Base-by-base conservation (phyloP, 495 filamentous ascomycete genomes). In the Aspergillus diversus region DNA sequence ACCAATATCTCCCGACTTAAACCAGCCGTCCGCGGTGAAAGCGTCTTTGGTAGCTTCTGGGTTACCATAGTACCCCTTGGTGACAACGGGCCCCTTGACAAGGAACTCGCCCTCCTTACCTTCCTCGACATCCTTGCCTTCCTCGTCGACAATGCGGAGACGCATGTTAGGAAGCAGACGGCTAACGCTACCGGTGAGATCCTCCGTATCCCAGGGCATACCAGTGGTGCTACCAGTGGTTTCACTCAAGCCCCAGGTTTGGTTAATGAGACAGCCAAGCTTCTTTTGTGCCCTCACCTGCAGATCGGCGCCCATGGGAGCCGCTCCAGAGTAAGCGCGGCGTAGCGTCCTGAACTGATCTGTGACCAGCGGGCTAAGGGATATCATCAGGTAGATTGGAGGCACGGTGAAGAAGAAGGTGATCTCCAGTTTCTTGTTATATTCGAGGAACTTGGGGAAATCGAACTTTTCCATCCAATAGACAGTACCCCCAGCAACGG, bases 231-330 rank as follows among this genome's bases (percentile, higher is more conserved):
- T 77, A 61, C 80, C 69, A 78, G 79, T 83, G 1, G 83, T 85
- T 65, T 86, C 83, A 2, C 88, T 90, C 81, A 91, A 86, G 15
- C 90, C 90, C 85, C 89, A 92, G 1, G 87, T 90, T 69, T 92
- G 90, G 47, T 82, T 87, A 3, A 91, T 75, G 51, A 86, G 84
- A 32, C 57, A 61, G 3, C 63, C 61, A 27, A 63, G 60, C 42
- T 64, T 66, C 54, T 61, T 51, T 39, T 67, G 61, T 12, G 59
- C 61, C 35, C 53, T 56, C 33, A 91, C 74, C 42, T 84, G 82
- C 31, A 91, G 74, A 48, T 93, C 89, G 33, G 77, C 72, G 3
- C 88, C 91, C 53, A 95, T 72, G 1, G 92, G 92, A 1, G 92
- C 92, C 4, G 90, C 92, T 11, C 90, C 92, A 8, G 84, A 90